phyloP scores from a whole-genome alignment of 352 stramenopile genomes.

The Lagenidium giganteum region DNA sequence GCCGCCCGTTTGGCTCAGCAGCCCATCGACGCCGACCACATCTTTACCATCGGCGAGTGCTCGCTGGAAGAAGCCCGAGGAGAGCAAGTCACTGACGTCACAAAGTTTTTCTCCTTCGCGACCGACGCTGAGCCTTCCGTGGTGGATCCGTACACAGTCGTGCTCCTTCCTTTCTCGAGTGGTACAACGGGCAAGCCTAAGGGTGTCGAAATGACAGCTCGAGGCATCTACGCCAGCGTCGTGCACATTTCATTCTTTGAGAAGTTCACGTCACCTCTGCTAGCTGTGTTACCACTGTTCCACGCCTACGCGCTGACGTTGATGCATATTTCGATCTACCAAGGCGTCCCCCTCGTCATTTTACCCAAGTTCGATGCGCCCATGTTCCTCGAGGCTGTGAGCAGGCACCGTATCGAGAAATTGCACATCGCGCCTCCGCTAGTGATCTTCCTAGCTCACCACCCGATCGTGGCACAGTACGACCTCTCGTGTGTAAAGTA shows the following conservation, averaged over 20 bases:
- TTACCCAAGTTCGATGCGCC: constrained; percentile 84
- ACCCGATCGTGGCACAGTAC: constrained; percentile 84
- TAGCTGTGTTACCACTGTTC: constrained; percentile 86
- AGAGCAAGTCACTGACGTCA: no score
- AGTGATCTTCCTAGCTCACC: constrained; percentile 72
- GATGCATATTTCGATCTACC: constrained; percentile 64
- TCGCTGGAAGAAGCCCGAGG: no score
- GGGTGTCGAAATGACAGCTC: constrained; percentile 84
- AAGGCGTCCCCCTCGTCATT: constrained; percentile 66
- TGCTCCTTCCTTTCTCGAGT: constrained; percentile 88
- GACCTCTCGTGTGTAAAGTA: constrained; percentile 66
- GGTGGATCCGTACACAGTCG: constrained; percentile 46
- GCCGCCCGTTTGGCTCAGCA: constrained; percentile 22
- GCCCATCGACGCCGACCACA: constrained; percentile 25
- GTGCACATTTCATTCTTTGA: constrained; percentile 45
- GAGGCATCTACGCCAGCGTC: constrained; percentile 74
- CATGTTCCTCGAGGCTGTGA: constrained; percentile 74
- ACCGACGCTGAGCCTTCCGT: no score
- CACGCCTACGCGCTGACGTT: constrained; percentile 87
- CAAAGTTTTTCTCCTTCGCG: no score
- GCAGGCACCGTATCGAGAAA: constrained; percentile 52
- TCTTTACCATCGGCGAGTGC: constrained; percentile 62
- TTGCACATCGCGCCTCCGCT: constrained; percentile 81
- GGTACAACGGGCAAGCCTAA: constrained; percentile 92
- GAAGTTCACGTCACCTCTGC: constrained; percentile 22